phyloP scores from a whole-genome alignment of 257 asterid genomes.

The Przewalskia tangutica region DNA sequence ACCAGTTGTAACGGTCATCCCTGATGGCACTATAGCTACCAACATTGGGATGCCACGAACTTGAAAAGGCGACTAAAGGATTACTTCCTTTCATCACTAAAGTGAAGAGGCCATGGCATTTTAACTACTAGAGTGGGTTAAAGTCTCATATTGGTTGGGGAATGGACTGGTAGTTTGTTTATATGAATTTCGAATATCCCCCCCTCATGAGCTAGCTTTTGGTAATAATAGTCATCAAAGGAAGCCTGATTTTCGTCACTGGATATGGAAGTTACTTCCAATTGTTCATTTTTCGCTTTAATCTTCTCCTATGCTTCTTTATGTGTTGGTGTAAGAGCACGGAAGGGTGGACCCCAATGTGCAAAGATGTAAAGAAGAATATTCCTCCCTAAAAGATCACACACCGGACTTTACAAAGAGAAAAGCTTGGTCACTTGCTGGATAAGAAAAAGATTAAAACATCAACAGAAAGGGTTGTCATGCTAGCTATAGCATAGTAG shows the following conservation, averaged over 20 bases:
- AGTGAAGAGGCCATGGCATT: slow-evolving; percentile 85
- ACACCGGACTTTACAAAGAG: slow-evolving; percentile 42
- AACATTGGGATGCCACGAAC: slow-evolving; percentile 65
- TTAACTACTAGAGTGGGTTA: neutral
- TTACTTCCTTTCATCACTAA: slow-evolving; percentile 45
- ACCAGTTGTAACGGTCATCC: slow-evolving; percentile 52
- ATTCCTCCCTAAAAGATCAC: slow-evolving; percentile 60
- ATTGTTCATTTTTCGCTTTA: slow-evolving; percentile 27
- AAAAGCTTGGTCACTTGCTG: neutral
- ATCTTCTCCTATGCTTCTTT: slow-evolving; percentile 39
- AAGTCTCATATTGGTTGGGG: too few species aligned
- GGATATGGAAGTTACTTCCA: slow-evolving; percentile 63
- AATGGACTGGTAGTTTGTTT: too few species aligned
- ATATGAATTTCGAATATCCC: too few species aligned
- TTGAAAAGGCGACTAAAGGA: slow-evolving; percentile 35
- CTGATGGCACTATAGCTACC: slow-evolving; percentile 58
- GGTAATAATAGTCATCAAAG: slow-evolving; percentile 48
- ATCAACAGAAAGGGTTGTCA: neutral
- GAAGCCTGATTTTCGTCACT: slow-evolving; percentile 59
- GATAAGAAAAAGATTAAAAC: neutral
- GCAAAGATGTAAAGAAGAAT: slow-evolving; percentile 72
- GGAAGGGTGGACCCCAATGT: slow-evolving; percentile 86
- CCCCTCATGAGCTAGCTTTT: too few species aligned
- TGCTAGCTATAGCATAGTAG: neutral
- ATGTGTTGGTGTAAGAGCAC: slow-evolving; percentile 64